Percentiles rank a stretch among this genome's conserved stretches.
phyloP scores from a whole-genome alignment of 331 rosid species.

The Erythrophleum ivorense region DNA sequence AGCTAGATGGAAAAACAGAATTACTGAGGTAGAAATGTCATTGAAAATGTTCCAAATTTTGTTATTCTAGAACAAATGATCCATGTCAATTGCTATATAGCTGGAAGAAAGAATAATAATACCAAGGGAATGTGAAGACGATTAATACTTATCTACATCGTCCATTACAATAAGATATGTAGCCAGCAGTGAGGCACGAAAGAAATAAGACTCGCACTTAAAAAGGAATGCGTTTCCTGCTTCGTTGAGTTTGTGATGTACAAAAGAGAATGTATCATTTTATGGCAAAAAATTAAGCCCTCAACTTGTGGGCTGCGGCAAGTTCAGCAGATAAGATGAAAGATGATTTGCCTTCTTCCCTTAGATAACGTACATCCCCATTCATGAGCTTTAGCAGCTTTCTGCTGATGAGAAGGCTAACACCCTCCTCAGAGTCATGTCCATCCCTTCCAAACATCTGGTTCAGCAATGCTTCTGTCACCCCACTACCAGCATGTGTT shows the following conservation, averaged over 20 bases:
- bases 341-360: conserved; percentile 71
- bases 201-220: conserved; percentile 9
- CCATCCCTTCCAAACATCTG: conserved; percentile 73
- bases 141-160: conserved; percentile 27
- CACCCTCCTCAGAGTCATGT: conserved; percentile 68
- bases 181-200: not conserved
- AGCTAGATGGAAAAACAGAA: no score
- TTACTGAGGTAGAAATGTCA: not conserved
- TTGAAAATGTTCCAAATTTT: not conserved
- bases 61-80: not conserved
- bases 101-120: not conserved
- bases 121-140: not conserved
- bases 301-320: conserved; percentile 51
- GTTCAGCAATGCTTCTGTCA: conserved; percentile 68
- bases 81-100: not conserved
- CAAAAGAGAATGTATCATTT: conserved; percentile 23
- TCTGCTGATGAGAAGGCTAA: conserved; percentile 70
- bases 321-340: conserved; percentile 77
- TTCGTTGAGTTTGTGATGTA: conserved; percentile 28
- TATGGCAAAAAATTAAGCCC: conserved; percentile 21
- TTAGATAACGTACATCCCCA: conserved; percentile 72
- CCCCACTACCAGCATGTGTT: conserved; percentile 67
- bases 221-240: conserved; percentile 30
- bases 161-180: conserved; percentile 4
- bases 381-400: conserved; percentile 81